A percentile compares a stretch with the other conserved stretches of the same genome.
Conservation (phyloP, 345 rosid genomes). For the Dipteronia sinensis region DNA sequence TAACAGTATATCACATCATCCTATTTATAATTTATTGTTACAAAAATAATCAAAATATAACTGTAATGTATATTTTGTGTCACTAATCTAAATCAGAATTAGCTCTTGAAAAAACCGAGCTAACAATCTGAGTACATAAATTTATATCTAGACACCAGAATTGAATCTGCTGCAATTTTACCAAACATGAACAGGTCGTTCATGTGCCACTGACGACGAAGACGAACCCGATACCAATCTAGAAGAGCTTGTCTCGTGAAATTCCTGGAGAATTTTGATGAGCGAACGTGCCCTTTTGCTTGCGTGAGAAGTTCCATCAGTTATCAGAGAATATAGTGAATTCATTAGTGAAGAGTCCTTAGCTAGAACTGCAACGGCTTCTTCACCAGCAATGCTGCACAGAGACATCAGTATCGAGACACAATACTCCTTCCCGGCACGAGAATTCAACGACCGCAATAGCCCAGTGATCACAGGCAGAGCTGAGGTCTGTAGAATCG, state of each 20-base stretch:
- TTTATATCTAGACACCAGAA: not conserved
- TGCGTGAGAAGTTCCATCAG: slow-evolving; percentile 46
- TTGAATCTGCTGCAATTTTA: slow-evolving; percentile 5
- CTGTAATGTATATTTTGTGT: not conserved
- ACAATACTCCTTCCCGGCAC: slow-evolving; percentile 57
- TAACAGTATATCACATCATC: not conserved
- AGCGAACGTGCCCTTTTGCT: slow-evolving; percentile 49
- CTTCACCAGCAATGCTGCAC: slow-evolving; percentile 52
- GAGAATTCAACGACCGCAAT: slow-evolving; percentile 37
- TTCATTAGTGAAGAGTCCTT: slow-evolving; percentile 41
- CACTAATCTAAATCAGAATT: slow-evolving; percentile 7
- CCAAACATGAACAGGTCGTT: slow-evolving; percentile 25
- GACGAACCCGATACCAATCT: slow-evolving; percentile 15
- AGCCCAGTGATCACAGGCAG: slow-evolving; percentile 38
- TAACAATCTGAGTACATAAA: not conserved
- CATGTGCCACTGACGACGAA: slow-evolving; percentile 15
- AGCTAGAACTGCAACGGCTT: slow-evolving; percentile 42
- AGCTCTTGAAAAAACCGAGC: slow-evolving; percentile 54
- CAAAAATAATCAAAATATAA: not conserved
- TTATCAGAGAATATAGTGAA: slow-evolving; percentile 42
- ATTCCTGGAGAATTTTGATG: slow-evolving; percentile 47
- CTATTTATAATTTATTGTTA: not conserved
- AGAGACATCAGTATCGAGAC: slow-evolving; percentile 52
- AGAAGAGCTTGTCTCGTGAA: slow-evolving; percentile 37
- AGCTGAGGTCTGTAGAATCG: slow-evolving; percentile 50